Evolutionary conservation across 1,139 yeast genomes (phyloP).

Genomic region (Yamadazyma mexicana): DNA sequence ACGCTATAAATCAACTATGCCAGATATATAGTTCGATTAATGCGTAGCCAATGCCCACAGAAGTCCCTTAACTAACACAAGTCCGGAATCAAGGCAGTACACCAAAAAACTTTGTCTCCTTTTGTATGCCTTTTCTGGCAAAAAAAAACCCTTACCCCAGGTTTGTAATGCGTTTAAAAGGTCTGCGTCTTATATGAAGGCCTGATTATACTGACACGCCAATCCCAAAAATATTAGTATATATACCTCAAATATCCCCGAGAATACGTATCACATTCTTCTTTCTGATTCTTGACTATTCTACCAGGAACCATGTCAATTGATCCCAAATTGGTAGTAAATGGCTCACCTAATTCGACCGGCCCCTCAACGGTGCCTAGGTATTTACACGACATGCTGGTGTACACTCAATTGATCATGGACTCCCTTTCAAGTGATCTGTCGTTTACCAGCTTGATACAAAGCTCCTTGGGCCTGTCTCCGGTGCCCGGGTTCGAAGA

Average conservation of each 20-base stretch:
- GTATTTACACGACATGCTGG: neutral
- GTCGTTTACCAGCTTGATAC: neutral
- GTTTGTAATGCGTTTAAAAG: too few species aligned
- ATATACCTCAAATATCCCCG: neutral
- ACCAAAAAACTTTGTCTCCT: too few species aligned
- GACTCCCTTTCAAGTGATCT: neutral
- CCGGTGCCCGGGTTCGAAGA: neutral
- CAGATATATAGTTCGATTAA: too few species aligned
- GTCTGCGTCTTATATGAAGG: too few species aligned
- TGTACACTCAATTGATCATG: neutral
- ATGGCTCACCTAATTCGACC: neutral
- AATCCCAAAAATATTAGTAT: neutral
- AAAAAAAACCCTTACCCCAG: too few species aligned
- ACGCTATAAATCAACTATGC: too few species aligned
- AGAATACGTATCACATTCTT: neutral
- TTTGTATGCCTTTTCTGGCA: too few species aligned
- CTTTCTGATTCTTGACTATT: neutral
- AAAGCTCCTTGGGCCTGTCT: neutral
- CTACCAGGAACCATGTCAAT: constrained; percentile 1
- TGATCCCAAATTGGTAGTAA: constrained; percentile 1
- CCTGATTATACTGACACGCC: too few species aligned
- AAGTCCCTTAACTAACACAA: too few species aligned
- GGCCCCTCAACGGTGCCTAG: neutral
- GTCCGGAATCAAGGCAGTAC: too few species aligned
- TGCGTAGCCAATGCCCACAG: too few species aligned